Conservation (phyloP, 1,139 yeast species). For the Saccharomyces uvarum region DNA sequence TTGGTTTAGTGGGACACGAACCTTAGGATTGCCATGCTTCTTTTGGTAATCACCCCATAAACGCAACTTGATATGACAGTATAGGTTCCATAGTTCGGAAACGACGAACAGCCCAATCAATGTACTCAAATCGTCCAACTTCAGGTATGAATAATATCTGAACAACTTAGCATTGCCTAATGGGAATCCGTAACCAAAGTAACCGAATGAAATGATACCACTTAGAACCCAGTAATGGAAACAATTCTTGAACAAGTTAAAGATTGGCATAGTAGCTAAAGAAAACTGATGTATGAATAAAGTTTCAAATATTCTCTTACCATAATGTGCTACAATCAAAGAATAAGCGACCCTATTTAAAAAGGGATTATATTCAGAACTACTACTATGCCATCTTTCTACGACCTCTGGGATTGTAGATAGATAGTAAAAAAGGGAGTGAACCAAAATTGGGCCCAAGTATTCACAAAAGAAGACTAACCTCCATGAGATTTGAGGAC, state of each 20-base stretch:
- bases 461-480: slow-evolving; percentile 82
- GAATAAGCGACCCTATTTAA: slow-evolving; percentile 25
- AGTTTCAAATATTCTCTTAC: slow-evolving; percentile 85
- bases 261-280: slow-evolving; percentile 83
- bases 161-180: slow-evolving; percentile 19
- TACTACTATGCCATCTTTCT: slow-evolving; percentile 10
- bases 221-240: slow-evolving; percentile 86
- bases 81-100: slow-evolving; percentile 65
- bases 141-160: slow-evolving; percentile 14
- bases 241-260: slow-evolving; percentile 80
- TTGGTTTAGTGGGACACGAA: slow-evolving; percentile 36
- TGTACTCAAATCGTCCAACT: slow-evolving; percentile 16
- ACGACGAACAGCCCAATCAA: slow-evolving; percentile 48
- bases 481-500: slow-evolving; percentile 90
- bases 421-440: slow-evolving; percentile 51
- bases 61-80: slow-evolving; percentile 48
- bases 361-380: slow-evolving; percentile 15
- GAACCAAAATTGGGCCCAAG: slow-evolving; percentile 79
- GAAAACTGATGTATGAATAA: slow-evolving; percentile 77
- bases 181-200: slow-evolving; percentile 56
- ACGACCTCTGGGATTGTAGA: slow-evolving; percentile 14
- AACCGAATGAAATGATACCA: slow-evolving; percentile 63
- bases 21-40: slow-evolving; percentile 34
- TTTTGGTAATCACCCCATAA: slow-evolving; percentile 35
- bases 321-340: slow-evolving; percentile 64